A percentile compares a stretch with the other conserved stretches of the same genome.
phyloP scores from a whole-genome alignment of 2,329 filamentous ascomycete genomes.

The Lasiodiplodia theobromae region DNA sequence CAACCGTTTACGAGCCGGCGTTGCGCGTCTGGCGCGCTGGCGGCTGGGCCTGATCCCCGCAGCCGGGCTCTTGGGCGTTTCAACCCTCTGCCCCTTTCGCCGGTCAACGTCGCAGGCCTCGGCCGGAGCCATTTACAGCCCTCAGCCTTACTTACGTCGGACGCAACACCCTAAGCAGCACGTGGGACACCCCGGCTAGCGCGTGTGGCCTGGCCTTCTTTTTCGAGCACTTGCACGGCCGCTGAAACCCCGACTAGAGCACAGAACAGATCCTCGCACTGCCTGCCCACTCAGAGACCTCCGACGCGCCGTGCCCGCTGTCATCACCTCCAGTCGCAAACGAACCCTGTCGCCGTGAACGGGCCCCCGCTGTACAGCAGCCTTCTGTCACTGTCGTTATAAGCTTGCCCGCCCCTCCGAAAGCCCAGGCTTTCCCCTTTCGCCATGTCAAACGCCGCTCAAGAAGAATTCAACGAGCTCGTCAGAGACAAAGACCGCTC shows the following conservation, averaged over 20 bases:
- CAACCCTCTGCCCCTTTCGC: conserved; percentile 23
- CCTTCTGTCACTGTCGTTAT: conserved; percentile 25
- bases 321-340: conserved; percentile 19
- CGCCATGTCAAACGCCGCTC: conserved; percentile 48
- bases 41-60: conserved; percentile 24
- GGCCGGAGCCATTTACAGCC: conserved; percentile 20
- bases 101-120: conserved; percentile 22
- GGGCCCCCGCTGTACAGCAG: conserved; percentile 20
- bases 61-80: conserved; percentile 11
- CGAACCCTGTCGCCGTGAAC: conserved; percentile 21
- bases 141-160: conserved; percentile 18
- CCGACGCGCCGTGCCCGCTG: conserved; percentile 21
- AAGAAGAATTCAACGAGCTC: conserved; percentile 61
- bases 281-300: conserved; percentile 24
- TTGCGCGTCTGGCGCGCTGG: conserved; percentile 21
- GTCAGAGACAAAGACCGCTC: conserved; percentile 55
- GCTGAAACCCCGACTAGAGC: conserved; percentile 25
- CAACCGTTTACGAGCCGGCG: conserved; percentile 19
- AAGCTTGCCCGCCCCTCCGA: conserved; percentile 27
- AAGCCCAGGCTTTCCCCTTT: conserved; percentile 25
- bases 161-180: conserved; percentile 8
- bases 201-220: conserved; percentile 20
- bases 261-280: conserved; percentile 28
- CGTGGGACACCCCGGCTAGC: conserved; percentile 27
- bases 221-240: conserved; percentile 13